Conservation (phyloP, 1,284 basidiomycete species). For the Termitomyces sp. region DNA sequence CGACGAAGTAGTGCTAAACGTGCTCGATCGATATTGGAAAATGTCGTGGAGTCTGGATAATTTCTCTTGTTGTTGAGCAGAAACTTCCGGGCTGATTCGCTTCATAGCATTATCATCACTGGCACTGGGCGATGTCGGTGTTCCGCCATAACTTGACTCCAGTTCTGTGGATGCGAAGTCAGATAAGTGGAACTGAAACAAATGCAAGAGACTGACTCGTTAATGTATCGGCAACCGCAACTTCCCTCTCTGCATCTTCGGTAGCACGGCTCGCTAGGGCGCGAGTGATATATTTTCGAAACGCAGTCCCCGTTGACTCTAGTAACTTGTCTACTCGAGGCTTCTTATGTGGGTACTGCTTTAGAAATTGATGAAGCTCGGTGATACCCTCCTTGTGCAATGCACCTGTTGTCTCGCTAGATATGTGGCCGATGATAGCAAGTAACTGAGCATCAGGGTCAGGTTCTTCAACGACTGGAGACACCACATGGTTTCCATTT, state of each 20-base stretch:
- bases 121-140: constrained; percentile 24
- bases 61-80: constrained; percentile 50
- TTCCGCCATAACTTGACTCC: constrained; percentile 49
- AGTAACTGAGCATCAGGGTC: constrained; percentile 77
- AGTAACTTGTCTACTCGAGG: constrained; percentile 81
- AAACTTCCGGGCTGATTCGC: constrained; percentile 27
- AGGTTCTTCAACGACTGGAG: constrained; percentile 60
- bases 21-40: constrained; percentile 76
- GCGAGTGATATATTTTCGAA: constrained; percentile 80
- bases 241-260: constrained; percentile 77
- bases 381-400: constrained; percentile 89
- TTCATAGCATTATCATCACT: constrained; percentile 25
- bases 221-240: constrained; percentile 70
- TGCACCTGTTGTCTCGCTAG: constrained; percentile 79
- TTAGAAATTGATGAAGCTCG: constrained; percentile 93
- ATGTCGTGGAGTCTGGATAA: constrained; percentile 71
- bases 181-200: constrained; percentile 8
- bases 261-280: constrained; percentile 79
- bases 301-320: constrained; percentile 76
- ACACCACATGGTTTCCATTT: constrained; percentile 39
- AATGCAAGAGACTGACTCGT: constrained; percentile 52
- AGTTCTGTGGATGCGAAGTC: constrained; percentile 42
- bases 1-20: constrained; percentile 58
- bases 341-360: constrained; percentile 86
- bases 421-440: constrained; percentile 86